These are phyloP conservation scores for Sarocladium kiliense DNA, from an alignment of 2,329 filamentous ascomycete genomes.

Conservation along the genomic window DNA sequence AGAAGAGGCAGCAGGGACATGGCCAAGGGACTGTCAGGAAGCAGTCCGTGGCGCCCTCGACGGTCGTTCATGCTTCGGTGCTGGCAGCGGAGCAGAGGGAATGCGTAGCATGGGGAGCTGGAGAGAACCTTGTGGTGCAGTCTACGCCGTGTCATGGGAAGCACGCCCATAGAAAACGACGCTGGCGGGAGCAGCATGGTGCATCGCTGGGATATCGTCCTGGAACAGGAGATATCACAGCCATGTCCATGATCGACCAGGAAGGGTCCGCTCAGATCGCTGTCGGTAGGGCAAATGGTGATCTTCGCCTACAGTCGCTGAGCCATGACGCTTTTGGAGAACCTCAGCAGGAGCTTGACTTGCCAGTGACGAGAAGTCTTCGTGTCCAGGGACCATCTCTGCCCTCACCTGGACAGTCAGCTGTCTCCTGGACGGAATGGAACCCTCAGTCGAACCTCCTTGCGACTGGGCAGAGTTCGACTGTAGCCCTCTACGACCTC, in stretches of 20 bases:
- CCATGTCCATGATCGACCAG: slow-evolving; percentile 37
- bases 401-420: slow-evolving; percentile 23
- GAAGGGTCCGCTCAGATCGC: slow-evolving; percentile 27
- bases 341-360: not conserved
- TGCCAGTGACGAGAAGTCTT: not conserved
- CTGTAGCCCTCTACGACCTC: slow-evolving; percentile 24
- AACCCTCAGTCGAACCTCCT: slow-evolving; percentile 22
- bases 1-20: slow-evolving; percentile 15
- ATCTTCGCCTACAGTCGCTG: slow-evolving; percentile 39
- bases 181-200: slow-evolving; percentile 36
- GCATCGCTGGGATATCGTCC: slow-evolving; percentile 30
- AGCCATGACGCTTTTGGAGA: not conserved
- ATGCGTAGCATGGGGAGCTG: slow-evolving; percentile 44
- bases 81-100: slow-evolving; percentile 33
- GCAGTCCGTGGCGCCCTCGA: slow-evolving; percentile 37
- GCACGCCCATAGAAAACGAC: slow-evolving; percentile 8
- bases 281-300: slow-evolving; percentile 45
- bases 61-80: slow-evolving; percentile 41
- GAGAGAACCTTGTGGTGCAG: slow-evolving; percentile 44
- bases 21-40: slow-evolving; percentile 12
- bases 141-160: slow-evolving; percentile 24
- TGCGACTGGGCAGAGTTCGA: slow-evolving; percentile 25
- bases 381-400: not conserved
- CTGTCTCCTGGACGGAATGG: slow-evolving; percentile 29
- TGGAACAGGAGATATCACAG: slow-evolving; percentile 45